Evolutionary conservation across 2,329 filamentous ascomycete genomes (phyloP), one percentile per base, ranked within the genome.

Genomic region (Talaromyces sp.): DNA sequence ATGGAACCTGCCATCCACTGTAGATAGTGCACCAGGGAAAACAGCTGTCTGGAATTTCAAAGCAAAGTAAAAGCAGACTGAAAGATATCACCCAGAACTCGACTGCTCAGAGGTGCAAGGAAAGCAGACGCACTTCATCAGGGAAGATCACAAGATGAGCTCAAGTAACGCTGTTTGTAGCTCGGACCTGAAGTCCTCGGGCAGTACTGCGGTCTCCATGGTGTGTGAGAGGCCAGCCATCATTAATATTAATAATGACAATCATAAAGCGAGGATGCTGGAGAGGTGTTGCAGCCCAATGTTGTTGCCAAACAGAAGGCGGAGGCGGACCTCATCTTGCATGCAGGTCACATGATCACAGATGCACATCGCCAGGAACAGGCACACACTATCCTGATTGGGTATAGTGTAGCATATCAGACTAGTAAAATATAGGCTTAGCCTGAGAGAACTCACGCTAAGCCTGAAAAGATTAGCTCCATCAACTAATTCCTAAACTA

Each of bases 221-320:
- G 5, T 45, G 46, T 5, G 21, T 3, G 25, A 13, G 25, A 33
- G 28, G 37, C 28, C 46, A 54, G 51, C 45, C 45, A 33, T 39
- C 36, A 33, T 43, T 56, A 28, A 37, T 48, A 45, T 46, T 46
- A 25, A 41, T 28, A 46, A 39, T 45, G 36, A 13, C 8, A 21
- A 41, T 31, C 19, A 33, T 6, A 33, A 31, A 13, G 22, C n/a
- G 19, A 22, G 25, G 37, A 31, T 36, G 19, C n/a, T 36, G 48
- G 39, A 21, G 43, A 50, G 25, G 57, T 41, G 53, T 60, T 60
- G 58, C 53, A 60, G 58, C 58, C 58, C 58, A 60, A 60, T 46
- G 50, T 57, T 57, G 58, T 57, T 57, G 58, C 58, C 58, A 59
- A 51, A 59, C 57, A 51, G 36, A 50, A 59, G 43, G 52, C 52